phyloP scores from a whole-genome alignment of 805 yeast species.

The Metschnikowia colocasiae region DNA sequence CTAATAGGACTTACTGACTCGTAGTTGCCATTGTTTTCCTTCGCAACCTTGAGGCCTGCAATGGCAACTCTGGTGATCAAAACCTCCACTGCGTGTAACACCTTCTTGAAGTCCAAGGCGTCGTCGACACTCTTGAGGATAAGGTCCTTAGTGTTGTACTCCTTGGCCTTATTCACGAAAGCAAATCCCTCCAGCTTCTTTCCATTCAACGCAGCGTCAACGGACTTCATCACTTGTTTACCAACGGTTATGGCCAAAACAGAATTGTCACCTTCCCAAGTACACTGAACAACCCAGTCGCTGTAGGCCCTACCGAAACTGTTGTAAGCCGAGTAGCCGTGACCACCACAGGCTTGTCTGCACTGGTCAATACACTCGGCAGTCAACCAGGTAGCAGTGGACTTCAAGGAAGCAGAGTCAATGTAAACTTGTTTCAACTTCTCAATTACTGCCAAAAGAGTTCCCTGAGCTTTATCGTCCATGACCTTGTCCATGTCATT shows the following conservation, averaged over 20 bases:
- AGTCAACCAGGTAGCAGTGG: conserved; percentile 22
- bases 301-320: conserved; percentile 20
- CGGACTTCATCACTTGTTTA: conserved; percentile 20
- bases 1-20: conserved; percentile 21
- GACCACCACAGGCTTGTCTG: conserved; percentile 22
- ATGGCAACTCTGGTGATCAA: conserved; percentile 21
- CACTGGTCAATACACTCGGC: conserved; percentile 22
- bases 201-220: conserved; percentile 15
- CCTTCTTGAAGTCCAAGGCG: conserved; percentile 13
- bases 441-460: conserved; percentile 14
- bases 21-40: conserved; percentile 16
- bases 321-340: conserved; percentile 21
- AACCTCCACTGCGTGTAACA: conserved; percentile 17
- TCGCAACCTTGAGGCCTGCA: conserved; percentile 17
- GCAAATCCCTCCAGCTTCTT: conserved; percentile 16
- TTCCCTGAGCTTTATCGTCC: conserved; percentile 14
- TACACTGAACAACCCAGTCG: conserved; percentile 24
- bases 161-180: conserved; percentile 19
- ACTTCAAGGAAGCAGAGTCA: conserved; percentile 20
- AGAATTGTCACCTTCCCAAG: conserved; percentile 24
- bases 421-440: conserved; percentile 18
- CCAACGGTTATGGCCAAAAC: conserved; percentile 23
- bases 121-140: conserved; percentile 11
- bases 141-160: conserved; percentile 14
- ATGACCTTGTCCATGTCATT: conserved; percentile 18